phyloP scores from a whole-genome alignment of 768 basidiomycete genomes.

The Hericium alpestre region DNA sequence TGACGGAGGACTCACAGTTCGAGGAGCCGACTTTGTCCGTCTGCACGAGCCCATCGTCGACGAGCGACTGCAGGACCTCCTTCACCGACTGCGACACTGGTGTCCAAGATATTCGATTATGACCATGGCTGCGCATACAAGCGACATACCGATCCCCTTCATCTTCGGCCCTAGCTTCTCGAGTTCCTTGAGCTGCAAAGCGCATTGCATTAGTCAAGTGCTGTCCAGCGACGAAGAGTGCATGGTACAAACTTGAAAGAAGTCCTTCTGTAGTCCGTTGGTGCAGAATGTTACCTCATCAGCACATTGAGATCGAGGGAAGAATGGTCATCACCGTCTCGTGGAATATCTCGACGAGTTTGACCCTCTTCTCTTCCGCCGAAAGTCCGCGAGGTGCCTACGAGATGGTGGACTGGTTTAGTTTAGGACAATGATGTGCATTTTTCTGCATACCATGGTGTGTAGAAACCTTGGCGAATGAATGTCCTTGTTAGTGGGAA shows the following conservation, averaged over 20 bases:
- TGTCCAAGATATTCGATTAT: background rate
- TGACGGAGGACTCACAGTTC: slow-evolving; percentile 49
- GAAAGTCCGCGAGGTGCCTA: slow-evolving; percentile 49
- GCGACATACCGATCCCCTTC: slow-evolving; percentile 71
- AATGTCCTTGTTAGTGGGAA: no score
- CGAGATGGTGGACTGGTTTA: background rate
- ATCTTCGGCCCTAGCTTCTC: slow-evolving; percentile 83
- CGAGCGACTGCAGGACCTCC: slow-evolving; percentile 78
- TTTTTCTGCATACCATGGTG: no score
- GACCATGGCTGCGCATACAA: background rate
- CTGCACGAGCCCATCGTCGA: slow-evolving; percentile 79
- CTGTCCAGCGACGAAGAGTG: background rate
- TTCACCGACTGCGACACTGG: slow-evolving; percentile 85
- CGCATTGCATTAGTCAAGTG: background rate
- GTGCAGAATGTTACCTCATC: background rate
- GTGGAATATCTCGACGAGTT: slow-evolving; percentile 86
- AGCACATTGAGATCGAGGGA: background rate
- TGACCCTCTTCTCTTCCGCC: slow-evolving; percentile 81
- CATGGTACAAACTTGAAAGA: slow-evolving; percentile 45
- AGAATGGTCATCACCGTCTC: slow-evolving; percentile 50
- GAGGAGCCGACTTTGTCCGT: slow-evolving; percentile 90
- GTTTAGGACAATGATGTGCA: no score
- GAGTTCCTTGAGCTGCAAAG: slow-evolving; percentile 73
- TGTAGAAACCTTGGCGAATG: no score
- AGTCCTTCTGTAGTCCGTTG: slow-evolving; percentile 52